A percentile compares a stretch with the other conserved stretches of the same genome.
Evolutionary conservation across 805 yeast genomes (phyloP).

Genomic region (Suhomyces sp.): DNA sequence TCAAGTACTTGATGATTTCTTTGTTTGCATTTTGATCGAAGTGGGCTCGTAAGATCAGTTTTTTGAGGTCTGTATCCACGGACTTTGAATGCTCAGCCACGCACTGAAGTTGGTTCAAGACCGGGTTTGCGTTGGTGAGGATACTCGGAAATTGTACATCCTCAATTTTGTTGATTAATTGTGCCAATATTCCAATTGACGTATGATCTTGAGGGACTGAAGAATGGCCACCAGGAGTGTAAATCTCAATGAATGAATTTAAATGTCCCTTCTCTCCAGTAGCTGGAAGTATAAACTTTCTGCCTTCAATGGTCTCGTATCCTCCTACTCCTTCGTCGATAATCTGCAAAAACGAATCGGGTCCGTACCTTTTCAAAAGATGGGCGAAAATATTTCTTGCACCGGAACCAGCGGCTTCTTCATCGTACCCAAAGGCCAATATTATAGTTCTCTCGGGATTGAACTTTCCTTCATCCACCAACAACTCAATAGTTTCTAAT

Average conservation of each 20-base stretch:
- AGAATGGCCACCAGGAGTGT: conserved; percentile 53
- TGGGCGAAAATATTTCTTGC: conserved; percentile 35
- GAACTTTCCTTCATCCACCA: conserved; percentile 32
- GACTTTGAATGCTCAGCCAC: conserved; percentile 43
- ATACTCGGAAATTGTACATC: conserved; percentile 34
- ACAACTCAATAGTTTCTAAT: conserved; percentile 36
- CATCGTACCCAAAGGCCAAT: conserved; percentile 52
- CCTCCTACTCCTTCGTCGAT: conserved; percentile 43
- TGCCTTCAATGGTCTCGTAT: conserved; percentile 26
- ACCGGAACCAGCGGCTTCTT: conserved; percentile 46
- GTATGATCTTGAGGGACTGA: conserved; percentile 51
- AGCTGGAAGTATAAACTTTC: conserved; percentile 44
- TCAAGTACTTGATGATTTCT: conserved; percentile 34
- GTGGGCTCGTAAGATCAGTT: conserved; percentile 40
- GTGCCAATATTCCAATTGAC: conserved; percentile 46
- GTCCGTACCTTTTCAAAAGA: conserved; percentile 39
- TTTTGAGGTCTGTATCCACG: conserved; percentile 31
- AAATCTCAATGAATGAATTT: conserved; percentile 40
- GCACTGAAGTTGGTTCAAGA: conserved; percentile 44
- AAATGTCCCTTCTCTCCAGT: conserved; percentile 51
- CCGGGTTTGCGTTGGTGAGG: conserved; percentile 44
- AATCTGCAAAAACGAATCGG: conserved; percentile 42
- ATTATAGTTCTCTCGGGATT: conserved; percentile 44
- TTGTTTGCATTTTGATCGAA: conserved; percentile 36
- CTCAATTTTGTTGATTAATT: conserved; percentile 41